Conservation (phyloP, 2,329 filamentous ascomycete genomes). For the Cercospora brassicicola region DNA sequence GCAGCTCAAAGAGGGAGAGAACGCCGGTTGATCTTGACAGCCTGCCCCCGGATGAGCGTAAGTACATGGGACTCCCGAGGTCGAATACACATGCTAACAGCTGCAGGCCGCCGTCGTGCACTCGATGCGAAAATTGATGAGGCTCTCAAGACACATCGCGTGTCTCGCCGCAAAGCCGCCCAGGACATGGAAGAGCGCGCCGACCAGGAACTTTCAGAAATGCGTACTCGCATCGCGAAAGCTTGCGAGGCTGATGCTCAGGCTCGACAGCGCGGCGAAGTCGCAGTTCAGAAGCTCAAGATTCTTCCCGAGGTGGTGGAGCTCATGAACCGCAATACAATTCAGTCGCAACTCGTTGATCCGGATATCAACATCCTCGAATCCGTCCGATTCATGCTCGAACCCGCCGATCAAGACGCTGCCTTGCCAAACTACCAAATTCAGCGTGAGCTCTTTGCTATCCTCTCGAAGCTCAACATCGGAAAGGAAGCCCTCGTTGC, state of each 20-base stretch:
- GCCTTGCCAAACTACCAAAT: conserved; percentile 96
- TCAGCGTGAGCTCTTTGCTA: conserved; percentile 87
- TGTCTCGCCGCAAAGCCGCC: conserved; percentile 76
- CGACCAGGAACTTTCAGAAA: conserved; percentile 82
- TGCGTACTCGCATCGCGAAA: conserved; percentile 86
- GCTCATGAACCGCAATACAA: conserved; percentile 84
- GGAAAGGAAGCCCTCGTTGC: conserved; percentile 87
- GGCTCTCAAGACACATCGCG: conserved; percentile 79
- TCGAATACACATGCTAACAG: conserved; percentile 23
- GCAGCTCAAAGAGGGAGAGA: conserved; percentile 43
- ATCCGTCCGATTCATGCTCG: conserved; percentile 94
- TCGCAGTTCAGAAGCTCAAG: conserved; percentile 89
- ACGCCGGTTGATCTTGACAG: conserved; percentile 73
- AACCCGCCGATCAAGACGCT: conserved; percentile 82
- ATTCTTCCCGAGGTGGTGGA: conserved; percentile 87
- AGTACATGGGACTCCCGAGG: conserved; percentile 36
- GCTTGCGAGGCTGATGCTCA: conserved; percentile 84
- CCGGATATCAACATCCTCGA: conserved; percentile 94
- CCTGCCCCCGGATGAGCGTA: conserved; percentile 79
- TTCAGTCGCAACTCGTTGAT: conserved; percentile 81
- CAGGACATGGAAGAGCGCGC: conserved; percentile 89
- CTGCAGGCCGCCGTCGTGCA: conserved; percentile 67
- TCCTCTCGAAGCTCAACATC: conserved; percentile 77
- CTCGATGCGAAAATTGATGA: conserved; percentile 86
- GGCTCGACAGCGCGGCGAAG: conserved; percentile 74